These are phyloP conservation scores for Trichosporon sp. DNA, from an alignment of 1,284 basidiomycete genomes.

Conservation along the genomic window DNA sequence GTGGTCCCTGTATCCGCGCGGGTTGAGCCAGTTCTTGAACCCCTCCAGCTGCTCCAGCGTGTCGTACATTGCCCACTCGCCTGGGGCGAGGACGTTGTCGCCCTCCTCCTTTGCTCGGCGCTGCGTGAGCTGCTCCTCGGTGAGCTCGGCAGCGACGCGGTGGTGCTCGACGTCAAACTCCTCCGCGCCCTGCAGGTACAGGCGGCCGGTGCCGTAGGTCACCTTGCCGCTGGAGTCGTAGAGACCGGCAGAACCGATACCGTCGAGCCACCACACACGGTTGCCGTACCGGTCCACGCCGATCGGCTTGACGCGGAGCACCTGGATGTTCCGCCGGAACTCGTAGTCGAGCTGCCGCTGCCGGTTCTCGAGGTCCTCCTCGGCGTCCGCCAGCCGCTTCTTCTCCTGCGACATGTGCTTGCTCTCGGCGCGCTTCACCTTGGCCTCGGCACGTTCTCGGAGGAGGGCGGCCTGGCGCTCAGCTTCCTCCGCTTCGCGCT, in stretches of 20 bases:
- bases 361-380: slow-evolving; percentile 72
- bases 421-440: slow-evolving; percentile 43
- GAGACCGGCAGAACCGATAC: slow-evolving; percentile 79
- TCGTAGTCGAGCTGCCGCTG: slow-evolving; percentile 89
- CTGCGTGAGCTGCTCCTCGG: slow-evolving; percentile 57
- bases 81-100: slow-evolving; percentile 68
- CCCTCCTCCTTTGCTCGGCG: slow-evolving; percentile 76
- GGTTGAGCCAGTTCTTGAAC: slow-evolving; percentile 85
- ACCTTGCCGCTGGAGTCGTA: slow-evolving; percentile 67
- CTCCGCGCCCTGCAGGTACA: slow-evolving; percentile 88
- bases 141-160: slow-evolving; percentile 63
- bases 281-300: slow-evolving; percentile 93
- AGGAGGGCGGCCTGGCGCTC: slow-evolving; percentile 65
- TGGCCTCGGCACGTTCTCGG: slow-evolving; percentile 43
- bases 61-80: slow-evolving; percentile 88
- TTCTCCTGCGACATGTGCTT: slow-evolving; percentile 61
- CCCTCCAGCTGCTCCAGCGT: slow-evolving; percentile 82
- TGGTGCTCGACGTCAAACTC: slow-evolving; percentile 71
- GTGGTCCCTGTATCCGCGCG: slow-evolving; percentile 83
- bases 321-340: slow-evolving; percentile 81
- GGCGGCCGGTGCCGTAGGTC: slow-evolving; percentile 77
- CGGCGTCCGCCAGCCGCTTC: slow-evolving; percentile 81
- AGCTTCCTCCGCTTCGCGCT: slow-evolving; percentile 61
- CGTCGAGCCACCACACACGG: slow-evolving; percentile 98
- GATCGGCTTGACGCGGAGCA: slow-evolving; percentile 80